A percentile compares a stretch with the other conserved stretches of the same genome.
These are phyloP conservation scores for Zygosaccharomyces sapae DNA, from an alignment of 1,139 yeast species.

Conservation along the genomic window DNA sequence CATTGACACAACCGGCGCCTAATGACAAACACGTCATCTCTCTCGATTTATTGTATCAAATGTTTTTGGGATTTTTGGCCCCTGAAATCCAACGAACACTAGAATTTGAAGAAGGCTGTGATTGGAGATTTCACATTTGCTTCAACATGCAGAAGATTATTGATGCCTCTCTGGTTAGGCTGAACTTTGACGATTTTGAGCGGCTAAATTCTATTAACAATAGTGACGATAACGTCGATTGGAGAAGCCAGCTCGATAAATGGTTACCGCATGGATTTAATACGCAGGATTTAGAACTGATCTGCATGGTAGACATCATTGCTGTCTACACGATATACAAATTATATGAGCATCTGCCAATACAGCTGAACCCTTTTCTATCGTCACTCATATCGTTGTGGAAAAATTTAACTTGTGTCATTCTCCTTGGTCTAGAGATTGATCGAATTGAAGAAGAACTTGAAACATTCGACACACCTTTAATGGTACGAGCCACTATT, in stretches of 20 bases:
- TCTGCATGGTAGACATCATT: conserved; percentile 52
- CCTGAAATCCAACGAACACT: conserved; percentile 18
- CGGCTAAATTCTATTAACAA: conserved; percentile 44
- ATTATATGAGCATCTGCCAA: conserved; percentile 40
- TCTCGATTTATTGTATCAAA: conserved; percentile 50
- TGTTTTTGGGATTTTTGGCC: conserved; percentile 45
- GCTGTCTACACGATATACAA: conserved; percentile 50
- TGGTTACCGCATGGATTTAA: conserved; percentile 53
- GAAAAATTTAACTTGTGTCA: conserved; percentile 59
- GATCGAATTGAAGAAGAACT: conserved; percentile 55
- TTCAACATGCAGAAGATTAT: conserved; percentile 45
- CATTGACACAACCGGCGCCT: conserved; percentile 65
- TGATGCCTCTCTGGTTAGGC: conserved; percentile 39
- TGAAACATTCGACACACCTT: conserved; percentile 44
- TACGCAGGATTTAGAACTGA: conserved; percentile 42
- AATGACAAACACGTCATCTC: conserved; percentile 51
- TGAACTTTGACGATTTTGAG: conserved; percentile 50
- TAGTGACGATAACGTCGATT: conserved; percentile 43
- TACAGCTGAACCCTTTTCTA: conserved; percentile 54
- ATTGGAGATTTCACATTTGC: conserved; percentile 41
- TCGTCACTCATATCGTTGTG: conserved; percentile 54
- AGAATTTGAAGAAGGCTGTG: conserved; percentile 12
- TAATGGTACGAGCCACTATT: conserved; percentile 47
- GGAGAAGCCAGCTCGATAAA: conserved; percentile 37
- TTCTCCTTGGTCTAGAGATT: conserved; percentile 56